phyloP scores from a whole-genome alignment of 1,284 basidiomycete genomes.

The Phlebopus sp. region DNA sequence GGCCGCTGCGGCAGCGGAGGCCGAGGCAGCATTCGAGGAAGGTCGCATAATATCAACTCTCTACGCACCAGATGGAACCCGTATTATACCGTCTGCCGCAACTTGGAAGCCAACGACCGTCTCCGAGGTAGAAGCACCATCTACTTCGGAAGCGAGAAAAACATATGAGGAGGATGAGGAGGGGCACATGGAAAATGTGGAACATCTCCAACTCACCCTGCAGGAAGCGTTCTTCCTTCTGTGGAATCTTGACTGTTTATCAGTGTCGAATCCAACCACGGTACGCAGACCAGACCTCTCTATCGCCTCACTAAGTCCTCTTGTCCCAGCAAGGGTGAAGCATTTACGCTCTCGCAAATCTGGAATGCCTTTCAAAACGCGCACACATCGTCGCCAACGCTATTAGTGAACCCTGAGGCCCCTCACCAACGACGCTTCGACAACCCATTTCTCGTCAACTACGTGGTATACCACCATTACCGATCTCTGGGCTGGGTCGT shows the following conservation, averaged over 20 bases:
- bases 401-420: conserved; percentile 32
- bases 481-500: conserved; percentile 98
- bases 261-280: conserved; percentile 62
- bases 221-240: conserved; percentile 92
- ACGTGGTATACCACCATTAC: conserved; percentile 93
- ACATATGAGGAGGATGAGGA: conserved; percentile 39
- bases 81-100: conserved; percentile 68
- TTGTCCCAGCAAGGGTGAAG: conserved; percentile 39
- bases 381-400: conserved; percentile 31
- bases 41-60: conserved; percentile 53
- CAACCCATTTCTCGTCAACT: conserved; percentile 91
- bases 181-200: conserved; percentile 66
- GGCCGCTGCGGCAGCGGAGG: conserved; percentile 68
- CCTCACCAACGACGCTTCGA: conserved; percentile 56
- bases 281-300: conserved; percentile 39
- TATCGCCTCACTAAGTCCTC: conserved; percentile 2
- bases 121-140: conserved; percentile 2
- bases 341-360: conserved; percentile 52
- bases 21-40: conserved; percentile 69
- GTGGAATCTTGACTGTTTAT: conserved; percentile 83
- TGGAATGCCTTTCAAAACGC: conserved; percentile 60
- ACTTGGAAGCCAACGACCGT: conserved; percentile 60
- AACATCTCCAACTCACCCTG: conserved; percentile 90
- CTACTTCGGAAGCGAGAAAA: conserved; percentile 10
- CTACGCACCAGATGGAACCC: conserved; percentile 44